Evolutionary conservation across 2,329 filamentous ascomycete genomes (phyloP).

Genomic region (Teratosphaeria gauchensis): DNA sequence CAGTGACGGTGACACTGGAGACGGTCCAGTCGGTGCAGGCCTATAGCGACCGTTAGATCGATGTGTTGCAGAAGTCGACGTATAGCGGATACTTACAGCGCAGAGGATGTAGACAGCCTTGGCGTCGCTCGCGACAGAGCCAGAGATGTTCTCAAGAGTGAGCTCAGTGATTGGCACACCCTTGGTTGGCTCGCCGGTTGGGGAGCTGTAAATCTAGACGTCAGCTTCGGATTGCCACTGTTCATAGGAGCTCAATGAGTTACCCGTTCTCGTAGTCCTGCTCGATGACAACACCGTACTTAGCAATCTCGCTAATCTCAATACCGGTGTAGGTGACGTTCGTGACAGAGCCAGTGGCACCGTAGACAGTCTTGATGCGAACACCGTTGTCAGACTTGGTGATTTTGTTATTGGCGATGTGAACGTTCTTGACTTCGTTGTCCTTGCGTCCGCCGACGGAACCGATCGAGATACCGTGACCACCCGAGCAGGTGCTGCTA

Average conservation of each 20-base stretch:
- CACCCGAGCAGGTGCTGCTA: conserved; percentile 36
- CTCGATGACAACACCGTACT: conserved; percentile 50
- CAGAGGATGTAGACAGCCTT: conserved; percentile 46
- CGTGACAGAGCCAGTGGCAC: conserved; percentile 40
- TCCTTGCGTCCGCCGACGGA: conserved; percentile 44
- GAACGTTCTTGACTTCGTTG: conserved; percentile 42
- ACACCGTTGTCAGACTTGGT: conserved; percentile 39
- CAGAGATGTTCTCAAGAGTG: conserved; percentile 35
- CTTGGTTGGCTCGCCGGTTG: conserved; percentile 36
- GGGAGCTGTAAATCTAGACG: conserved; percentile 6
- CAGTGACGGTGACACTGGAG: conserved; percentile 41
- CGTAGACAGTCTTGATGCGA: conserved; percentile 46
- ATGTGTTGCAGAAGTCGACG: neutral
- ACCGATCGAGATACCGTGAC: conserved; percentile 47
- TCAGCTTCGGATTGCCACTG: neutral
- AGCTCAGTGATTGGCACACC: conserved; percentile 48
- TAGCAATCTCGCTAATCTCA: conserved; percentile 39
- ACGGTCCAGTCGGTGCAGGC: conserved; percentile 45
- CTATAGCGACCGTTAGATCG: neutral
- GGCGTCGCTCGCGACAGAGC: conserved; percentile 31
- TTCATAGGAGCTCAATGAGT: neutral
- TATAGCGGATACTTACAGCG: conserved; percentile 23
- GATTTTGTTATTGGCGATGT: conserved; percentile 35
- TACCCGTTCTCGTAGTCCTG: conserved; percentile 48
- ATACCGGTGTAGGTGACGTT: conserved; percentile 46